phyloP scores from a whole-genome alignment of 202 grass and related monocot genomes.

The Zoysia matrella region DNA sequence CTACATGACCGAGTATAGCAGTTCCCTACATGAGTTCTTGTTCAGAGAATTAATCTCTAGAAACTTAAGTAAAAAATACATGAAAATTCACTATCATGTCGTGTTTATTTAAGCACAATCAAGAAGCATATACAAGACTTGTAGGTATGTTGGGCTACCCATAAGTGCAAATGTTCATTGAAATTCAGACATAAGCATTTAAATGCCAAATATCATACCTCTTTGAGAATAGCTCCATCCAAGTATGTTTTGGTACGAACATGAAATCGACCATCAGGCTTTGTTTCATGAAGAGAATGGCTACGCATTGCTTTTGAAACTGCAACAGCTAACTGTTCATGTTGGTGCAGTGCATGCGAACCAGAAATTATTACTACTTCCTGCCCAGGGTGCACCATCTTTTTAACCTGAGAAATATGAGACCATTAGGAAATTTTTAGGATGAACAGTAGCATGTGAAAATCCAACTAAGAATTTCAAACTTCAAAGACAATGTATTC shows the following conservation, averaged over 20 bases:
- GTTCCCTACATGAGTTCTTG: neutral
- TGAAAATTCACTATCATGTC: neutral
- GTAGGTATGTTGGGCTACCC: slow-evolving; percentile 14
- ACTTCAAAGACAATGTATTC: slow-evolving; percentile 22
- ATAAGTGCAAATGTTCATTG: slow-evolving; percentile 16
- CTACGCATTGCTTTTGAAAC: slow-evolving; percentile 95
- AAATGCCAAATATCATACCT: slow-evolving; percentile 59
- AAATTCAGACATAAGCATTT: slow-evolving; percentile 35
- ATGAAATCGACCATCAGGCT: slow-evolving; percentile 87
- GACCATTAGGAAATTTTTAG: slow-evolving; percentile 12
- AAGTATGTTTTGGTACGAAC: slow-evolving; percentile 93
- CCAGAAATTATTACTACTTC: slow-evolving; percentile 96
- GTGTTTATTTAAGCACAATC: slow-evolving; percentile 18
- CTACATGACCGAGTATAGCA: neutral
- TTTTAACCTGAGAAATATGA: slow-evolving; percentile 74
- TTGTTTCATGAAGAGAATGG: slow-evolving; percentile 99
- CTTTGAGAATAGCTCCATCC: slow-evolving; percentile 94
- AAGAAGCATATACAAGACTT: neutral
- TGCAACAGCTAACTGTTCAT: slow-evolving; percentile 94
- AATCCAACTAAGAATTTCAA: neutral
- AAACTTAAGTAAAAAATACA: slow-evolving; percentile 25
- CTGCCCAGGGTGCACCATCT: slow-evolving; percentile 86
- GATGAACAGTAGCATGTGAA: slow-evolving; percentile 12
- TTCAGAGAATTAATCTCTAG: slow-evolving; percentile 11
- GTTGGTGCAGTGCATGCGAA: slow-evolving; percentile 87